Conservation (phyloP, 225 moss, liverwort and hornwort genomes). For the Takakia lepidozioides region DNA sequence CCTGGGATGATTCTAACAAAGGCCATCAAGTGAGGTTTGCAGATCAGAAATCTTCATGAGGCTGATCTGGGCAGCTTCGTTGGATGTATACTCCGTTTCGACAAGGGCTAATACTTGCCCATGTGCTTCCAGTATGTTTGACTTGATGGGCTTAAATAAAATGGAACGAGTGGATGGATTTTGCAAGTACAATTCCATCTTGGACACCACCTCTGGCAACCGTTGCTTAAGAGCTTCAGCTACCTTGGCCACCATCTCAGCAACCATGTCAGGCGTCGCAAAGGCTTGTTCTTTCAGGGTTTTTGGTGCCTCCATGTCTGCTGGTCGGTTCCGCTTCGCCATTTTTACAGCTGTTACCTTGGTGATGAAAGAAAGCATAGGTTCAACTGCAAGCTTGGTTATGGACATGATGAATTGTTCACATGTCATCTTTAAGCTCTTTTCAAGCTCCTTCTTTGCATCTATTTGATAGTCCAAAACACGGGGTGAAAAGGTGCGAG, state of each 20-base stretch:
- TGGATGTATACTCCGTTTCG: slow-evolving; percentile 28
- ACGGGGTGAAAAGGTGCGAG: slow-evolving; percentile 38
- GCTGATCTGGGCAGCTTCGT: slow-evolving; percentile 15
- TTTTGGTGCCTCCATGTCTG: slow-evolving; percentile 19
- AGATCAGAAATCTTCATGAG: slow-evolving; percentile 22
- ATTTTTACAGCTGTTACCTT: slow-evolving; percentile 33
- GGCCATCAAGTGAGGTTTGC: slow-evolving; percentile 32
- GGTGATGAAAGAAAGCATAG: slow-evolving; percentile 57
- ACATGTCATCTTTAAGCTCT: slow-evolving; percentile 42
- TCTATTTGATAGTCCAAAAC: slow-evolving; percentile 44
- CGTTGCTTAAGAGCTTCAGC: slow-evolving; percentile 25
- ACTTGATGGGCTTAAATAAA: slow-evolving; percentile 47
- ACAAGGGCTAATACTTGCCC: slow-evolving; percentile 25
- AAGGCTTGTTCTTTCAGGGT: slow-evolving; percentile 41
- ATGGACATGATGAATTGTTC: slow-evolving; percentile 57
- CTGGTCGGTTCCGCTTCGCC: slow-evolving; percentile 9
- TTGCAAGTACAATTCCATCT: slow-evolving; percentile 42
- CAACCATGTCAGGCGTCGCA: slow-evolving; percentile 47
- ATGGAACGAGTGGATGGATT: slow-evolving; percentile 38
- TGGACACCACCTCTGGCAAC: slow-evolving; percentile 28
- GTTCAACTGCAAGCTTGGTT: slow-evolving; percentile 46
- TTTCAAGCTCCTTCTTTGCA: slow-evolving; percentile 46
- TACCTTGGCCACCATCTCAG: slow-evolving; percentile 36
- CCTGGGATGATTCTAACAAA: slow-evolving; percentile 23
- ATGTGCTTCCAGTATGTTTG: slow-evolving; percentile 49